These are phyloP conservation scores for Peterozyma toletana DNA, from an alignment of 805 yeast species.

Conservation along the genomic window DNA sequence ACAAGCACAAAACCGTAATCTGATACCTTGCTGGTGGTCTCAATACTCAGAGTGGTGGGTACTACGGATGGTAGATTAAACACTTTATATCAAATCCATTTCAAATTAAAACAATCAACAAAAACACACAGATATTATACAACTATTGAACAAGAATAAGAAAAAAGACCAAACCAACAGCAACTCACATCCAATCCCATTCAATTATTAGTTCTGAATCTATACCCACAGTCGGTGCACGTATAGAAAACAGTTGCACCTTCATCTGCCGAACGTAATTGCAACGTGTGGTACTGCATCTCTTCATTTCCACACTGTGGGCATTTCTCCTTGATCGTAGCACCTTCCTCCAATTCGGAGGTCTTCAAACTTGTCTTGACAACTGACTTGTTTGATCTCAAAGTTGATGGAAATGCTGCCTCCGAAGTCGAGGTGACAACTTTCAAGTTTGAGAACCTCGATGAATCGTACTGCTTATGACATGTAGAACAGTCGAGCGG, in stretches of 20 bases:
- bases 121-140: not conserved
- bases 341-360: slow-evolving; percentile 87
- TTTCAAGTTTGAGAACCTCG: slow-evolving; percentile 65
- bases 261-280: slow-evolving; percentile 96
- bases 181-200: too few relatives aligned
- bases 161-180: not conserved
- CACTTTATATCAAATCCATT: not conserved
- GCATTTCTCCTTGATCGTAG: slow-evolving; percentile 94
- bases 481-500: slow-evolving; percentile 53
- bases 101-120: not conserved
- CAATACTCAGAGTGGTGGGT: not conserved
- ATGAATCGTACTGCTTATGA: slow-evolving; percentile 28
- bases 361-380: slow-evolving; percentile 79
- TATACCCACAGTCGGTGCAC: slow-evolving; percentile 87
- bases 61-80: not conserved
- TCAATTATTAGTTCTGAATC: slow-evolving; percentile 90
- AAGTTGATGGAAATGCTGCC: slow-evolving; percentile 87
- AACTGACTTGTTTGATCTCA: slow-evolving; percentile 76
- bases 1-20: too few relatives aligned
- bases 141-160: not conserved
- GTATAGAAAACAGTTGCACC: slow-evolving; percentile 99
- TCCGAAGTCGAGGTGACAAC: slow-evolving; percentile 85
- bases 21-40: too few relatives aligned
- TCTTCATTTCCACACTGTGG: slow-evolving; percentile 98
- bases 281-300: slow-evolving; percentile 96